Base-by-base conservation (phyloP, 1,284 basidiomycete genomes). In the Prillingera fragicola region DNA sequence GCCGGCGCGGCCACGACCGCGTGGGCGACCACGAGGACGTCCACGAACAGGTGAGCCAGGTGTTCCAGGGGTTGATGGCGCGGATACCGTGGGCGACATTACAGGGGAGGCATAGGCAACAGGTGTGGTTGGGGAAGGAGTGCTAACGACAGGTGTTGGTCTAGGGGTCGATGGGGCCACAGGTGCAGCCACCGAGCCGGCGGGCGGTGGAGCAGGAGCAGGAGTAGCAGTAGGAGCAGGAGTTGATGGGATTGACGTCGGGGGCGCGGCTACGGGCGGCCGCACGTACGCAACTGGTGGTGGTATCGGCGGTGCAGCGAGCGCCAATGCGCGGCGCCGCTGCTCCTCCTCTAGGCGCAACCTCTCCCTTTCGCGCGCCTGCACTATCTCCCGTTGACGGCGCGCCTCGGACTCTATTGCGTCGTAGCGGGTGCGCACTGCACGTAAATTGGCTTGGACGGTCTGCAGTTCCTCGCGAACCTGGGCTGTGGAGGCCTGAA, bases 401-500 rank as follows among this genome's bases (percentile, higher is more conserved):
- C 47, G 37, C n/a, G 33, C 31, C 33, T 52, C 58, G 3, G 32
- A 33, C 28, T 58, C 50, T 8, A 55, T 41, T 2, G 45, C 43
- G 7, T 55, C 46, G n/a, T 49, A 55, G 35, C 54, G 45, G 21
- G 32, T 25, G 28, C 43, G 38, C 10, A 45, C 39, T 14, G 41
- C 40, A 18, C 55, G 38, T 12, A 60, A 49, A 6, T 41, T 45
- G 4, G 51, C 38, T 35, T 62, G 59, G 2, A 62, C 38, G 6
- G 38, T 33, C 15, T 51, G 45, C 25, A 65, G 23, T 31, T 67
- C 60, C 33, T 61, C 58, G 15, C 57, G 57, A 8, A 61, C 17
- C 8, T 43, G 38, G 2, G 44, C 26, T 8, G 57, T 60, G 5
- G 61, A 60, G 19, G 52, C 45, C 26, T 55, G 54, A 28, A 60